Conservation (phyloP, 192 early-diverging fungal species). For the Coemansia brasiliensis region DNA sequence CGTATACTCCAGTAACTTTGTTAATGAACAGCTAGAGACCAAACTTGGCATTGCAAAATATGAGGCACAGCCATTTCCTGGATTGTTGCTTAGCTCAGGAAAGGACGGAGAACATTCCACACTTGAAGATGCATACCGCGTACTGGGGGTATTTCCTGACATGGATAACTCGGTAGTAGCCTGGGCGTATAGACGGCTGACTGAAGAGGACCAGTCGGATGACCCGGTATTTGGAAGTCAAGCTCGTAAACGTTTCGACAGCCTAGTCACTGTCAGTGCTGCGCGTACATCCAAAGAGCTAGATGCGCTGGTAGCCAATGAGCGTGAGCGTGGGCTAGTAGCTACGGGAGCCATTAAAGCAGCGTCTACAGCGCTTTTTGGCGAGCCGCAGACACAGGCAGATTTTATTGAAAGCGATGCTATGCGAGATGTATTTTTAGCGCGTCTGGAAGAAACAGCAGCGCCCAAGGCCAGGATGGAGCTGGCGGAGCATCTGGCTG, state of each 20-base stretch:
- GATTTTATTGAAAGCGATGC: conserved; percentile 28
- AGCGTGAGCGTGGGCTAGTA: conserved; percentile 58
- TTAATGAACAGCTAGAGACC: not conserved
- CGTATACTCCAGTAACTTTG: not conserved
- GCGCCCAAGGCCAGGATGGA: conserved; percentile 33
- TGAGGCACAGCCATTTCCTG: not conserved
- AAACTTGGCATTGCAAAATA: conserved; percentile 22
- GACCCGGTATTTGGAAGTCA: conserved; percentile 19
- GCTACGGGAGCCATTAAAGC: conserved; percentile 35
- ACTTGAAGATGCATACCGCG: conserved; percentile 19
- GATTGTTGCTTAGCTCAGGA: conserved; percentile 1
- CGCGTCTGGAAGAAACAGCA: conserved; percentile 17
- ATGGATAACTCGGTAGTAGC: conserved; percentile 52
- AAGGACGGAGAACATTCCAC: not conserved
- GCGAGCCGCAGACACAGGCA: conserved; percentile 43
- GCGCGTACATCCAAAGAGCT: conserved; percentile 42
- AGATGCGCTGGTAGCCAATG: conserved; percentile 48
- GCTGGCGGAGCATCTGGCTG: conserved; percentile 25
- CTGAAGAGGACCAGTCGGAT: conserved; percentile 45
- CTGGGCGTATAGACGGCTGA: conserved; percentile 56
- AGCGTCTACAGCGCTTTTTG: conserved; percentile 52
- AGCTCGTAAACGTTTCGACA: conserved; percentile 49
- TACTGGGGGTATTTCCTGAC: conserved; percentile 49
- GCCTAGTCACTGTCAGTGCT: conserved; percentile 38
- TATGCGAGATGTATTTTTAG: conserved; percentile 36